Evolutionary conservation across 1,284 basidiomycete species (phyloP), one percentile per base, ranked within the genome.

Genomic region (Sphagnurus paluster): DNA sequence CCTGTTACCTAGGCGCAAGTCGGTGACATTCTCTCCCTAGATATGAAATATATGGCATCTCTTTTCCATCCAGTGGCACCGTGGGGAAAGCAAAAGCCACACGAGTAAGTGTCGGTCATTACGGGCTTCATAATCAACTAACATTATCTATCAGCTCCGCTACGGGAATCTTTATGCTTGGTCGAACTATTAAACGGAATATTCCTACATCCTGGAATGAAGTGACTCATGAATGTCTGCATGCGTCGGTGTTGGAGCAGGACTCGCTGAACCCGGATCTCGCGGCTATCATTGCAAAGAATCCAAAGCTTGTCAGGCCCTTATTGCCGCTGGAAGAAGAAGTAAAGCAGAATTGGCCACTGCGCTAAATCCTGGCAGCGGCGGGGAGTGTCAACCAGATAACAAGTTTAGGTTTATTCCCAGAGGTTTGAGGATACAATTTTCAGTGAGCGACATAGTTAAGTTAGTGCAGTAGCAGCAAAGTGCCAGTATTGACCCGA

Each of bases 31-130:
- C 60, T 87, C 28, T 76, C 76, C 4, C 58, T 87, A 38, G 80
- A 87, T 56, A 55, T 71, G 30, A 57, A 67, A 9, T 87, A 87
- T 55, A 53, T 85, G 8, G 57, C 57, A 28, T 66, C 69, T 9
- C 67, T 83, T 20, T 66, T 74, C 1, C 62, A 71, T 9, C 82
- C 85, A 1, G 71, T 71, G 3, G 72, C 72, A 4, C 69, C 71
- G 10, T 87, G 84, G 82, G 85, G 84, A 14, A 59, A 67, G 34
- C 81, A 80, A 49, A 59, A 61, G 23, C 77, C 80, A 13, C 84
- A 87, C 53, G 65, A 83, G 84, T 84, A 53, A 56, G 78, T 14
- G 20, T 46, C 36, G 6, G 13, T 21, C 10, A 29, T 33, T 33
- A n/a, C 14, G 5, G 17, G 30, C 10, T 33, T 16, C 30, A 33